These are phyloP conservation scores for Gilbertella persicaria DNA, from an alignment of 371 early-diverging fungal genomes.

Conservation along the genomic window DNA sequence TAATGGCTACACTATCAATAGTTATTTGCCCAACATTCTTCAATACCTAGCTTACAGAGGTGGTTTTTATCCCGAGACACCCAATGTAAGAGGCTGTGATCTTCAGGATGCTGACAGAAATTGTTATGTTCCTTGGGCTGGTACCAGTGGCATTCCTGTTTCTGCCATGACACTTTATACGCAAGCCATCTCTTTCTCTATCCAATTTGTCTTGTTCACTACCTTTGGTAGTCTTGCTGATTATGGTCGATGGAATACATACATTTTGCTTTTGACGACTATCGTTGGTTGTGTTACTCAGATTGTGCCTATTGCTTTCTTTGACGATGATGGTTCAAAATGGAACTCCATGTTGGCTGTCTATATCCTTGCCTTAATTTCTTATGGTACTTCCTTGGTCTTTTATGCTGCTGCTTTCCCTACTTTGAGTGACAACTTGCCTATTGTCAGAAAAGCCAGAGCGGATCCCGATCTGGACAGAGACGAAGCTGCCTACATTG, in stretches of 20 bases:
- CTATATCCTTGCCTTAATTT: conserved; percentile 37
- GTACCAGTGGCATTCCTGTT: conserved; percentile 36
- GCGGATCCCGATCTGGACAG: conserved; percentile 27
- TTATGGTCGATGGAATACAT: conserved; percentile 49
- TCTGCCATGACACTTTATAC: conserved; percentile 50
- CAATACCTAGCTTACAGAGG: conserved; percentile 44
- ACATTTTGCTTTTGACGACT: conserved; percentile 41
- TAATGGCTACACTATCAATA: conserved; percentile 49
- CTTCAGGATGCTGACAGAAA: conserved; percentile 23
- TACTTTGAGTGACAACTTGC: conserved; percentile 48
- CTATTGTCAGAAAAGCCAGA: conserved; percentile 45
- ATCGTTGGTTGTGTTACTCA: conserved; percentile 45
- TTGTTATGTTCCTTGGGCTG: conserved; percentile 41
- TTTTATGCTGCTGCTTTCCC: conserved; percentile 56
- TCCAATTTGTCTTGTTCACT: conserved; percentile 49
- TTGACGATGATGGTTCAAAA: conserved; percentile 41
- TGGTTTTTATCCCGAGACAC: conserved; percentile 40
- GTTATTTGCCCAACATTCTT: conserved; percentile 50
- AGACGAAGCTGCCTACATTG: conserved; percentile 24
- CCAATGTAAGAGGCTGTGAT: conserved; percentile 35
- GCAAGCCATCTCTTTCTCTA: conserved; percentile 49
- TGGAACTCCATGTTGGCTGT: conserved; percentile 54
- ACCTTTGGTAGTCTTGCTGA: conserved; percentile 52
- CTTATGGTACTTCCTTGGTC: conserved; percentile 51
- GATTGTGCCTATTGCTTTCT: conserved; percentile 41